phyloP scores from a whole-genome alignment of 1,284 basidiomycete genomes.

The Irpex sp. region DNA sequence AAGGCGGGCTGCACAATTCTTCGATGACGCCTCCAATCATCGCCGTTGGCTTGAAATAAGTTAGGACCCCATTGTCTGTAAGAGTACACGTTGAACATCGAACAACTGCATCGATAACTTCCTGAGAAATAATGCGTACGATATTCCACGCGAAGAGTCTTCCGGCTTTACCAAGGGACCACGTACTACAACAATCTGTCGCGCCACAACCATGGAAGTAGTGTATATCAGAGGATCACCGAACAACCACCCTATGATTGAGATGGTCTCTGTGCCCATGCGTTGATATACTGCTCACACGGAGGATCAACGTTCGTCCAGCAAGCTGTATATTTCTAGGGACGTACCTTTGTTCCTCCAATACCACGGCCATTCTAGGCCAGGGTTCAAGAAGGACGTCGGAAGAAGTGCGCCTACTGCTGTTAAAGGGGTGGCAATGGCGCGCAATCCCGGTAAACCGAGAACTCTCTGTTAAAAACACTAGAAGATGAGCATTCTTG shows the following conservation, averaged over 20 bases:
- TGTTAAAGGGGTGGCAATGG: background rate
- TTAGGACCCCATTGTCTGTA: background rate
- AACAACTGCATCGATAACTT: too few species aligned
- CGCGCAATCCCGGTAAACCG: slow-evolving; percentile 4
- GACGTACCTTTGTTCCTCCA: slow-evolving; percentile 6
- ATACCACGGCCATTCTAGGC: slow-evolving; percentile 4
- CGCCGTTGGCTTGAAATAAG: too few species aligned
- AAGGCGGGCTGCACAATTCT: too few species aligned
- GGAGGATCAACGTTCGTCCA: too few species aligned
- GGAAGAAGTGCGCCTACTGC: slow-evolving; percentile 3
- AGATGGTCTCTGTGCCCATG: too few species aligned
- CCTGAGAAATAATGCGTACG: background rate
- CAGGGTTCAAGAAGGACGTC: slow-evolving; percentile 4
- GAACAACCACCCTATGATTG: too few species aligned
- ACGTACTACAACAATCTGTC: background rate
- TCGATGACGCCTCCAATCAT: too few species aligned
- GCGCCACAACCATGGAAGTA: background rate
- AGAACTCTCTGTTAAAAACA: too few species aligned
- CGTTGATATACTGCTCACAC: too few species aligned
- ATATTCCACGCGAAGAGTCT: background rate
- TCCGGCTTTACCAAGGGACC: slow-evolving; percentile 1
- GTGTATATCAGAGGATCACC: background rate
- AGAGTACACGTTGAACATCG: too few species aligned
- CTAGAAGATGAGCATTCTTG: too few species aligned
- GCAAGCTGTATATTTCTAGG: too few species aligned